phyloP scores from a whole-genome alignment of 2,329 filamentous ascomycete genomes.

The Aspergillus aculeatus region DNA sequence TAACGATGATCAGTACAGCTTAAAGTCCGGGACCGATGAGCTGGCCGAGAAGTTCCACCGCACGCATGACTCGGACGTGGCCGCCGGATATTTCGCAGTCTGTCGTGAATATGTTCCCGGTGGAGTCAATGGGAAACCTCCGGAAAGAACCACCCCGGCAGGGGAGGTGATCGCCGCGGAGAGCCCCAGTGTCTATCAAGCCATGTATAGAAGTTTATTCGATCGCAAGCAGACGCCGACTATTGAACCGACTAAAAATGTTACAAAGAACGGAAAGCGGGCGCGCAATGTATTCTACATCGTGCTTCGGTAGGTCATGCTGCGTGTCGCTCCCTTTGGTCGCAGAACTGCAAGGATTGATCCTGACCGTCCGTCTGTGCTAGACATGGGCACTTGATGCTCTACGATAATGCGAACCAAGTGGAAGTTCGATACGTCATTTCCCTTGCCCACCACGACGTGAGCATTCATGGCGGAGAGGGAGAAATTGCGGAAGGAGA shows the following conservation, averaged over 20 bases:
- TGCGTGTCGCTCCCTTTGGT: conserved; percentile 1
- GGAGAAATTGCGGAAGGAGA: conserved; percentile 83
- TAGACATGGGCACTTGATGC: conserved; percentile 92
- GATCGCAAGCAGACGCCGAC: conserved; percentile 67
- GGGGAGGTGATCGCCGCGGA: conserved; percentile 74
- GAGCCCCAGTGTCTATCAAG: conserved; percentile 93
- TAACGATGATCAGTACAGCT: conserved; percentile 63
- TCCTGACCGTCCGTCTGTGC: conserved; percentile 15
- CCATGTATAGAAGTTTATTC: conserved; percentile 96
- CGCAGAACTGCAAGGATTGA: not conserved
- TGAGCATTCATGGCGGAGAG: conserved; percentile 80
- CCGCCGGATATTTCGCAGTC: conserved; percentile 92
- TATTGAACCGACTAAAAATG: conserved; percentile 53
- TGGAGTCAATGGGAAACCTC: conserved; percentile 88
- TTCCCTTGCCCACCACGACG: conserved; percentile 77
- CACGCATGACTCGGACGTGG: conserved; percentile 69
- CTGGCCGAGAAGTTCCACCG: conserved; percentile 62
- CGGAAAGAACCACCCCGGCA: conserved; percentile 78
- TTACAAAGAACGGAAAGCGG: conserved; percentile 52
- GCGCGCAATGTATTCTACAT: conserved; percentile 92
- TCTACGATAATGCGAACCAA: conserved; percentile 94
- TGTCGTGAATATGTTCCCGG: conserved; percentile 89
- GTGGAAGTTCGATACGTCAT: conserved; percentile 95
- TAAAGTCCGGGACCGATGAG: conserved; percentile 61
- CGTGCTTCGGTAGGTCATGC: conserved; percentile 67